Evolutionary conservation across 768 basidiomycete species (phyloP).

Genomic region (Mycena rosella): DNA sequence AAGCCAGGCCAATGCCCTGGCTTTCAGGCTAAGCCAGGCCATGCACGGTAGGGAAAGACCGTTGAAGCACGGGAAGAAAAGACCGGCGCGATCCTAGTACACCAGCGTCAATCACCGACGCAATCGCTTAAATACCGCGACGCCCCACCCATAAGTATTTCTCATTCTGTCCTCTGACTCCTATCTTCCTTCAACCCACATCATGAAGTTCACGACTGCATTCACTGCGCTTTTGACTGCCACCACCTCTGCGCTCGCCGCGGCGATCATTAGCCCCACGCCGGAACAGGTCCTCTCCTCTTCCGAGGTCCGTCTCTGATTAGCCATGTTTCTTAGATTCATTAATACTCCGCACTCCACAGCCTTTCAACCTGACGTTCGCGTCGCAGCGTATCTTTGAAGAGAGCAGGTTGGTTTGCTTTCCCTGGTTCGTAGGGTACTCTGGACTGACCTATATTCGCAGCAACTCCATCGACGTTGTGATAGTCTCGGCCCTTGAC

Average conservation of each 20-base stretch:
- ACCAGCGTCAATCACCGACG: no score
- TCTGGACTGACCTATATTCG: not conserved
- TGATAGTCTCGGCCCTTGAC: not conserved
- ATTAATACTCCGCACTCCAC: not conserved
- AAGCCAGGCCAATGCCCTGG: no score
- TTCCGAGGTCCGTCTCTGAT: not conserved
- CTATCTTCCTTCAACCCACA: no score
- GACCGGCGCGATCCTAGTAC: no score
- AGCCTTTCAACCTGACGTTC: constrained; percentile 17
- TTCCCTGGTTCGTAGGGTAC: no score
- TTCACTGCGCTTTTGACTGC: not conserved
- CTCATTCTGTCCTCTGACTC: no score
- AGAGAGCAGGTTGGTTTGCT: not conserved
- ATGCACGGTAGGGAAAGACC: no score
- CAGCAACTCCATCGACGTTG: constrained; percentile 10
- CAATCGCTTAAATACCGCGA: no score
- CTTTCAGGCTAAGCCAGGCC: no score
- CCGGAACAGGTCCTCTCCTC: not conserved
- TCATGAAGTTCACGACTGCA: not conserved
- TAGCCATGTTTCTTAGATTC: no score
- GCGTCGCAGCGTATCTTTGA: constrained; percentile 1
- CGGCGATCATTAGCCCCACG: not conserved
- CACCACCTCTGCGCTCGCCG: not conserved
- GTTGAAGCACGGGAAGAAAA: no score
- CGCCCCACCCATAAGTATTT: no score